Percentiles rank a stretch among this genome's conserved stretches.
phyloP scores from a whole-genome alignment of 805 yeast genomes.

The Starmerella stellata region DNA sequence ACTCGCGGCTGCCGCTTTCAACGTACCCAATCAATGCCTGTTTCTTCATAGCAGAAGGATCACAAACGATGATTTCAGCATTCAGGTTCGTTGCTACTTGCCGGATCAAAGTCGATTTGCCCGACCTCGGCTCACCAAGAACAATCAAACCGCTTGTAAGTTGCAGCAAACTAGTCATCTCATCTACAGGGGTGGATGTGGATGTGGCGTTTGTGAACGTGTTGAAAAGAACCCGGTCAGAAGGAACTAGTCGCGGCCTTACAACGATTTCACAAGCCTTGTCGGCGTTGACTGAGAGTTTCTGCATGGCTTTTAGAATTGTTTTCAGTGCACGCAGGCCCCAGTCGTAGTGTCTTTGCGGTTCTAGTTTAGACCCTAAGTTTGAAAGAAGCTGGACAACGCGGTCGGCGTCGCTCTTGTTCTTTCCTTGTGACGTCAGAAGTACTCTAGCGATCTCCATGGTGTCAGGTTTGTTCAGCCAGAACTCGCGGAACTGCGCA shows the following conservation, averaged over 20 bases:
- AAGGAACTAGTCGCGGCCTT: slow-evolving; percentile 42
- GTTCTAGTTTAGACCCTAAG: slow-evolving; percentile 28
- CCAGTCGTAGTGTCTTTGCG: slow-evolving; percentile 72
- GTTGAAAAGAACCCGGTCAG: slow-evolving; percentile 29
- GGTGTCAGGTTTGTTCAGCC: slow-evolving; percentile 57
- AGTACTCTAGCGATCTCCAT: slow-evolving; percentile 50
- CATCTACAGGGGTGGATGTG: neutral
- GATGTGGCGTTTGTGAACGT: neutral
- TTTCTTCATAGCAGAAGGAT: slow-evolving; percentile 60
- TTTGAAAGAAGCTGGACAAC: slow-evolving; percentile 38
- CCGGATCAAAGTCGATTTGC: slow-evolving; percentile 44
- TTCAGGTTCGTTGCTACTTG: slow-evolving; percentile 32
- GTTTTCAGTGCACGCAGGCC: slow-evolving; percentile 69
- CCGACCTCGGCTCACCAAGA: slow-evolving; percentile 59
- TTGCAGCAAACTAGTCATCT: slow-evolving; percentile 31
- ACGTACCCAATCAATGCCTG: slow-evolving; percentile 48
- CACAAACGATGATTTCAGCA: slow-evolving; percentile 33
- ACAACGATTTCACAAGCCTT: slow-evolving; percentile 41
- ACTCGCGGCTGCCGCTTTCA: slow-evolving; percentile 65
- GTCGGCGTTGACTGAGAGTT: slow-evolving; percentile 28
- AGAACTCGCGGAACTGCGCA: slow-evolving; percentile 55
- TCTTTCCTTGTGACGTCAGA: slow-evolving; percentile 48
- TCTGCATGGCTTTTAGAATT: slow-evolving; percentile 42
- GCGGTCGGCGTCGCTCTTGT: slow-evolving; percentile 29
- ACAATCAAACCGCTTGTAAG: slow-evolving; percentile 65